Base-by-base conservation (phyloP, 371 early-diverging fungal genomes). In the Circinella minor region DNA sequence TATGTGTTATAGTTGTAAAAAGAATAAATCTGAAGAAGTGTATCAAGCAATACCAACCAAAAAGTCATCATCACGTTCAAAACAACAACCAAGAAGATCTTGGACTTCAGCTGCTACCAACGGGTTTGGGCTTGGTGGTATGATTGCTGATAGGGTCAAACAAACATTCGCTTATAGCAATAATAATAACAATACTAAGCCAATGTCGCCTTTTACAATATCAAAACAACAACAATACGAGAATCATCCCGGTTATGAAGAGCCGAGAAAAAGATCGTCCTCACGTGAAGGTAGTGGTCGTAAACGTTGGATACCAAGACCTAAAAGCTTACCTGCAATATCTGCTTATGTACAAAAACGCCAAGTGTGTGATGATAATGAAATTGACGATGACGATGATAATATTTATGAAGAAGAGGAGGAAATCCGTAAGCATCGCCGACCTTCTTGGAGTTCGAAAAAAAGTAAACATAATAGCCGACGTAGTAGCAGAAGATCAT, bases 1-100 rank as follows among this genome's bases (percentile, higher is more conserved):
- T 61, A 60, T 51, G 54, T 70, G 70, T 39, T 70, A 70, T 51
- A 59, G 59, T 34, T 70, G 70, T 38, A 70, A 65, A 9, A 55
- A 61, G 34, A 15, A 62, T 17, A 36, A 49, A 15, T 36, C 39
- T 10, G 18, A 49, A 4, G 51, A 61, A 10, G n/a, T 11, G 20
- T 36, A 36, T 37, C 15, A 13, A n/a, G 8, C 38, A 34, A 36
- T 13, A 20, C 39, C 66, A 20, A 34, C 49, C 47, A 20, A 49
- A 36, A 51, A 65, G 6, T n/a, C 9, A 47, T 47, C 48, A 34
- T 27, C 27, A 47, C 39, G 8, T 0, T 27, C 15, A 54, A 18
- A 5, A 6, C 48, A 6, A 11, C 6, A 38, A 18, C 38, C 51
- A 7, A 63, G 39, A 57, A 18, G 55, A 20, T 55, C 55, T n/a